Conservation (phyloP, 192 early-diverging fungal species). For the Pilaira anomala region DNA sequence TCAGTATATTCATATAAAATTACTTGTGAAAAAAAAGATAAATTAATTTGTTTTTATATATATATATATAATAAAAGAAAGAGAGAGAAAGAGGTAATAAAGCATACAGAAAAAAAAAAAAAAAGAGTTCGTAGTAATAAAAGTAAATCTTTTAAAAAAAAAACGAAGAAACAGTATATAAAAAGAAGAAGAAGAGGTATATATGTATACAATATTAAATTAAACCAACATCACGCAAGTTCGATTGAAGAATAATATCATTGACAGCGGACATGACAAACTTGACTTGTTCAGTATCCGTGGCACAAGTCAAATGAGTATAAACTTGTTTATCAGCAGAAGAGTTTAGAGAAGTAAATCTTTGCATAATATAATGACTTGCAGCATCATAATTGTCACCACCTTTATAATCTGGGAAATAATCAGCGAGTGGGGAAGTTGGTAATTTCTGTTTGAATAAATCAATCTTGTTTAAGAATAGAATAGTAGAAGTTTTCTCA, state of each 20-base stretch:
- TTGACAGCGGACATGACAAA: constrained; percentile 89
- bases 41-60: too few relatives aligned
- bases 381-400: constrained; percentile 69
- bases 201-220: constrained; percentile 30
- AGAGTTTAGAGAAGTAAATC: constrained; percentile 74
- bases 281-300: constrained; percentile 80
- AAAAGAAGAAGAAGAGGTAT: too few relatives aligned
- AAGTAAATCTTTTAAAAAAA: too few relatives aligned
- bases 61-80: too few relatives aligned
- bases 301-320: constrained; percentile 84
- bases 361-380: constrained; percentile 72
- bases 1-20: too few relatives aligned
- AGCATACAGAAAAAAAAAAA: too few relatives aligned
- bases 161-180: too few relatives aligned
- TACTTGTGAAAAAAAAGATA: too few relatives aligned
- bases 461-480: constrained; percentile 98
- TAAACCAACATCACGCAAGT: constrained; percentile 73
- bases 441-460: constrained; percentile 88
- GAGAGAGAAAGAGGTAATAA: too few relatives aligned
- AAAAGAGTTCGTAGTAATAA: too few relatives aligned
- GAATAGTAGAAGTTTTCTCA: constrained; percentile 90
- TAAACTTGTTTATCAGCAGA: constrained; percentile 78
- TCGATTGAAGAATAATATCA: constrained; percentile 85
- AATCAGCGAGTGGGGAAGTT: constrained; percentile 73
- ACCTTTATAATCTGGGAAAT: constrained; percentile 86